Evolutionary conservation across 305 asterid genomes (phyloP).

Genomic region (Fraxinus nigra): DNA sequence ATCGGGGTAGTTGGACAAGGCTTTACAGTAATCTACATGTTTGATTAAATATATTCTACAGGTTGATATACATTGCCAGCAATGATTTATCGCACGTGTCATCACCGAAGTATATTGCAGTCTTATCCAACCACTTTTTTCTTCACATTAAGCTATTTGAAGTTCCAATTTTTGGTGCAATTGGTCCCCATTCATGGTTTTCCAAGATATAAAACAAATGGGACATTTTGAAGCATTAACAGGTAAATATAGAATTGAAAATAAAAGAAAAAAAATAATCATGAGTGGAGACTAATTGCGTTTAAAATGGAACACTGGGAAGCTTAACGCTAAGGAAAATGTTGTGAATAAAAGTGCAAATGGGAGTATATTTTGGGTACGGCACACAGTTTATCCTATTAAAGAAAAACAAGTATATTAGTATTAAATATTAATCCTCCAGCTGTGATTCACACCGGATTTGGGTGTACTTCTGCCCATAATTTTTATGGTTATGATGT

Average conservation of each 20-base stretch:
- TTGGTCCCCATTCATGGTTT: not conserved
- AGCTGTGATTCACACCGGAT: not conserved
- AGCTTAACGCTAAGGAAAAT: not conserved
- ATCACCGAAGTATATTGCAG: not conserved
- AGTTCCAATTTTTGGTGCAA: not conserved
- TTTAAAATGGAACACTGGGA: not conserved
- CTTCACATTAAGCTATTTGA: not conserved
- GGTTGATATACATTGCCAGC: not conserved
- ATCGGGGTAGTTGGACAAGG: not conserved
- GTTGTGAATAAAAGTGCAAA: not conserved
- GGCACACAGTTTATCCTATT: not conserved
- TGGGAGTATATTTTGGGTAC: not conserved
- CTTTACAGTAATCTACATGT: not conserved
- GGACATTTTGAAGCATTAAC: not conserved
- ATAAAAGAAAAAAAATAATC: not conserved
- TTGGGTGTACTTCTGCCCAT: not conserved
- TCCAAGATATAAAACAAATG: not conserved
- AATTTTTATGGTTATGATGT: not conserved
- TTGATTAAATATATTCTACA: not conserved
- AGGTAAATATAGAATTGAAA: not conserved
- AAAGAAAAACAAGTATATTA: not conserved
- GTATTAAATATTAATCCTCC: not conserved
- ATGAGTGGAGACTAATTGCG: not conserved
- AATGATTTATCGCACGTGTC: not conserved
- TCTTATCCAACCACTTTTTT: not conserved